Evolutionary conservation across 768 basidiomycete genomes (phyloP).

Genomic region (Pleurotus giganteus): DNA sequence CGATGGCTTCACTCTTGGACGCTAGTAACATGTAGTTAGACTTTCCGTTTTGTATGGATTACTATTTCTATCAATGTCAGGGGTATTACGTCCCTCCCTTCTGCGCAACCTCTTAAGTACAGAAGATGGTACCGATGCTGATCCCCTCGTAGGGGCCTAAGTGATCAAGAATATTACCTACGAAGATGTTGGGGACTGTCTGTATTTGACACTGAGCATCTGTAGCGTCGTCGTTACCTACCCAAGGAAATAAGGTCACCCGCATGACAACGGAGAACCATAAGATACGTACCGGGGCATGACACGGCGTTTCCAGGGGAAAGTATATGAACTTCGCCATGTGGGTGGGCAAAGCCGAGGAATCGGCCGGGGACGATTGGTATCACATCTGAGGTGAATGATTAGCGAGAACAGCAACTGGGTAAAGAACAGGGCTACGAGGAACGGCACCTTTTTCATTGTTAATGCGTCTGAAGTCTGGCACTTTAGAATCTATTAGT

Average conservation of each 20-base stretch:
- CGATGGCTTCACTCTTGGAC: too few species aligned
- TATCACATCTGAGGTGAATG: conserved; percentile 38
- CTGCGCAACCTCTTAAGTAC: conserved; percentile 23
- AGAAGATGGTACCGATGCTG: conserved; percentile 36
- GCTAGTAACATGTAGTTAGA: too few species aligned
- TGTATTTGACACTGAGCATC: conserved; percentile 41
- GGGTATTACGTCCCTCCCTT: too few species aligned
- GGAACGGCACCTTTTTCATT: conserved; percentile 29
- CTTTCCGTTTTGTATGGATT: neutral
- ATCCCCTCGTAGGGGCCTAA: conserved; percentile 40
- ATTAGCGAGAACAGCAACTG: conserved; percentile 23
- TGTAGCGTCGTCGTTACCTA: conserved; percentile 43
- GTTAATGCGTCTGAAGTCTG: conserved; percentile 38
- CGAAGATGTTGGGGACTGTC: conserved; percentile 40
- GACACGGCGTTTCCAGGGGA: conserved; percentile 28
- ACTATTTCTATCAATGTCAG: too few species aligned
- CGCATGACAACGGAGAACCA: neutral
- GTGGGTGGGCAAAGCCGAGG: conserved; percentile 42
- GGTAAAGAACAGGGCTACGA: conserved; percentile 13
- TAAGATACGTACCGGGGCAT: conserved; percentile 32
- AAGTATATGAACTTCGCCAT: conserved; percentile 54
- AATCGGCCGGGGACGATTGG: conserved; percentile 55
- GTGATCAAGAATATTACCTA: conserved; percentile 41
- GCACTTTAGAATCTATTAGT: conserved; percentile 47
- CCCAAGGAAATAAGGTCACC: neutral